phyloP scores from a whole-genome alignment of 306 rosid genomes.

The Casuarina equisetifolia region DNA sequence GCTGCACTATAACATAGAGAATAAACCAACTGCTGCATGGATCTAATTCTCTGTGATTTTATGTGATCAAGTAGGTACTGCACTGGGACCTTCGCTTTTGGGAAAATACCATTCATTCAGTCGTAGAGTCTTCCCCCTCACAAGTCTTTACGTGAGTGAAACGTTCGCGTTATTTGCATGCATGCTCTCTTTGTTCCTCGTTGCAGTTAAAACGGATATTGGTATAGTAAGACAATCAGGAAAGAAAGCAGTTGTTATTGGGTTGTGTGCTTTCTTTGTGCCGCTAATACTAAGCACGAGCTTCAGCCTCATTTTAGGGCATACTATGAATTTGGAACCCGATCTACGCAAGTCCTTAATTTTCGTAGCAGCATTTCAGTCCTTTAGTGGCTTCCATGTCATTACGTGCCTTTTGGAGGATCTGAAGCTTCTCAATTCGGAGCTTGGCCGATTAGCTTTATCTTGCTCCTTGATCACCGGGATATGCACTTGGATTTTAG shows the following conservation, averaged over 20 bases:
- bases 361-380: slow-evolving; percentile 37
- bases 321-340: slow-evolving; percentile 1
- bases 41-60: neutral
- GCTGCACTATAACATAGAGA: neutral
- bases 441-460: slow-evolving; percentile 47
- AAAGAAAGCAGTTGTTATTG: slow-evolving; percentile 36
- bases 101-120: slow-evolving; percentile 19
- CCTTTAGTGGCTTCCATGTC: slow-evolving; percentile 47
- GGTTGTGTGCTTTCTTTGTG: neutral
- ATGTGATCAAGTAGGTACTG: slow-evolving; percentile 44
- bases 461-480: slow-evolving; percentile 54
- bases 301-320: neutral
- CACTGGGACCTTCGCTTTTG: slow-evolving; percentile 47
- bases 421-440: slow-evolving; percentile 48
- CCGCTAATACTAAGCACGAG: slow-evolving; percentile 20
- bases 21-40: neutral
- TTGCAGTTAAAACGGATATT: slow-evolving; percentile 60
- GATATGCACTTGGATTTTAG: neutral
- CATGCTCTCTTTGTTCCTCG: slow-evolving; percentile 38
- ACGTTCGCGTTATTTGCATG: slow-evolving; percentile 36
- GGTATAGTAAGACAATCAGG: slow-evolving; percentile 46
- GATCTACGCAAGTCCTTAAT: slow-evolving; percentile 14
- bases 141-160: slow-evolving; percentile 35
- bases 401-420: slow-evolving; percentile 31
- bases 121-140: slow-evolving; percentile 30